Evolutionary conservation across 768 basidiomycete species (phyloP).

Genomic region (Hericium erinaceus): DNA sequence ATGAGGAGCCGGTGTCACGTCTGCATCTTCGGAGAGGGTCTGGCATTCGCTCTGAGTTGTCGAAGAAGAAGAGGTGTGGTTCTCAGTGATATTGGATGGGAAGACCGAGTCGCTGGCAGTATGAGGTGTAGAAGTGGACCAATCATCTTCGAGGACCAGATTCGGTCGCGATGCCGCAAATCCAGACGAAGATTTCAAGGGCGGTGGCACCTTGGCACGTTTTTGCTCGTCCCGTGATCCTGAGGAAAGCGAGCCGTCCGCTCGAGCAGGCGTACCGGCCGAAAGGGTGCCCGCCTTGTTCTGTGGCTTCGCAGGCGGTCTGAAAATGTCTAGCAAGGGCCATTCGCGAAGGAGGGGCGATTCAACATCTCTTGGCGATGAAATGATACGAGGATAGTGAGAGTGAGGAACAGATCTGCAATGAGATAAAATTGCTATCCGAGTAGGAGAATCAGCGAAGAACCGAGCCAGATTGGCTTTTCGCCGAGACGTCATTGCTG

Average conservation of each 20-base stretch:
- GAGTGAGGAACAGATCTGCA: background rate
- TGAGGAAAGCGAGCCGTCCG: background rate
- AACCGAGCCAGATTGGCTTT: slow-evolving; percentile 11
- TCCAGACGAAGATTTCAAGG: background rate
- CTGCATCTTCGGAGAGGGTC: background rate
- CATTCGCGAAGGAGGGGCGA: background rate
- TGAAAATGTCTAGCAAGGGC: background rate
- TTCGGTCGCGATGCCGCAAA: background rate
- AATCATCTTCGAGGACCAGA: background rate
- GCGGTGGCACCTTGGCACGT: background rate
- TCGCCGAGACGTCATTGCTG: background rate
- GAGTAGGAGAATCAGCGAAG: slow-evolving; percentile 13
- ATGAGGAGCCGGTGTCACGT: background rate
- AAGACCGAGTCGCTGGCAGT: background rate
- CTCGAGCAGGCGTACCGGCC: background rate
- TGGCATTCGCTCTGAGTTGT: background rate
- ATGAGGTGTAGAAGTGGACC: background rate
- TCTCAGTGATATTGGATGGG: background rate
- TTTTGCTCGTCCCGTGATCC: background rate
- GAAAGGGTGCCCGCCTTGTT: background rate
- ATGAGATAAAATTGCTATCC: background rate
- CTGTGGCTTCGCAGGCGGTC: background rate
- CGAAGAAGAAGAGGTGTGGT: background rate
- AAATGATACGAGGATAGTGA: background rate
- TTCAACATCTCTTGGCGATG: background rate